A percentile compares a stretch with the other conserved stretches of the same genome.
Conservation (phyloP, 495 filamentous ascomycete genomes). For the Penicillium alfredii region DNA sequence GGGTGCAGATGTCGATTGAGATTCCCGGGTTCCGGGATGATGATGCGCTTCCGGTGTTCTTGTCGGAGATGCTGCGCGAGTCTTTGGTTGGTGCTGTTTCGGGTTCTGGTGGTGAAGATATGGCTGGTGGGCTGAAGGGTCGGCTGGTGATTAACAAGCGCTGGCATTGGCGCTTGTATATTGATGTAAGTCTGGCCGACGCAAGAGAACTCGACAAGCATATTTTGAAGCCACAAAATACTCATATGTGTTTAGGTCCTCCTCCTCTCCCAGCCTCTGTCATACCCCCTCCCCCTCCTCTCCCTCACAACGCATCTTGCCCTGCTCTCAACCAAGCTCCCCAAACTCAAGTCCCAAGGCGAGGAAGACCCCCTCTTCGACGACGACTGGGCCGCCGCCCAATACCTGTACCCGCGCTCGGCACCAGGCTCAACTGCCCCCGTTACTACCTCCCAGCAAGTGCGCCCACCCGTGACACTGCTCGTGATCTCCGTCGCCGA, state of each 20-base stretch:
- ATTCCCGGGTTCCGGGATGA: slow-evolving; percentile 86
- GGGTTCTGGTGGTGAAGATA: slow-evolving; percentile 17
- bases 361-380: slow-evolving; percentile 97
- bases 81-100: slow-evolving; percentile 59
- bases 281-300: slow-evolving; percentile 87
- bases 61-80: slow-evolving; percentile 83
- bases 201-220: too few relatives aligned
- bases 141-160: slow-evolving; percentile 75
- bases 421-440: slow-evolving; percentile 5
- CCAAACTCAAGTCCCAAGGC: slow-evolving; percentile 70
- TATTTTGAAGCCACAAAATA: too few relatives aligned
- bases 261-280: slow-evolving; percentile 83
- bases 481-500: slow-evolving; percentile 80
- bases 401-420: slow-evolving; percentile 64
- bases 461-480: slow-evolving; percentile 74
- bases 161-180: slow-evolving; percentile 94
- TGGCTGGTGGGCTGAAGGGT: slow-evolving; percentile 59
- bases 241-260: slow-evolving; percentile 60
- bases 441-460: slow-evolving; percentile 18
- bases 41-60: slow-evolving; percentile 80
- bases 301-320: slow-evolving; percentile 92
- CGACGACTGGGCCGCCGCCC: slow-evolving; percentile 89
- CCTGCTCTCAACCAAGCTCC: slow-evolving; percentile 81
- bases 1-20: slow-evolving; percentile 81
- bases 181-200: slow-evolving; percentile 72